A percentile compares a stretch with the other conserved stretches of the same genome.
Conservation (phyloP, 2,329 filamentous ascomycete species). For the Penicillium sp. region DNA sequence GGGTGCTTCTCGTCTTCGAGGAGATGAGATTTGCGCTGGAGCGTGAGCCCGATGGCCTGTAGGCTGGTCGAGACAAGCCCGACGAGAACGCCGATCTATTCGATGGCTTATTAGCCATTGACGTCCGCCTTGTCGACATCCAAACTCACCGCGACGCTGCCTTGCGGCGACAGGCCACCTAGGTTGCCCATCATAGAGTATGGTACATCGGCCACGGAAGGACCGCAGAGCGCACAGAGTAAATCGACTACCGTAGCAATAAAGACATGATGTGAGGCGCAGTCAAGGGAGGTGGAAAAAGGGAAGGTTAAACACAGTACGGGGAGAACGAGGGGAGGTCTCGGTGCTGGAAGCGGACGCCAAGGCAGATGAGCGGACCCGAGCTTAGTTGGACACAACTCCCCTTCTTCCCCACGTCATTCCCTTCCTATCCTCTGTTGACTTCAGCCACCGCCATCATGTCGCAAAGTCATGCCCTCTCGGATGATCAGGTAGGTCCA, state of each 20-base stretch:
- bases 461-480: conserved; percentile 91
- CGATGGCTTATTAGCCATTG: conserved; percentile 16
- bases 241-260: conserved; percentile 17
- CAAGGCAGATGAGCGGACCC: conserved; percentile 16
- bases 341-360: conserved; percentile 21
- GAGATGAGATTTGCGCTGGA: conserved; percentile 97
- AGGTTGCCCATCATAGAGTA: conserved; percentile 63
- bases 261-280: conserved; percentile 17
- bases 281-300: conserved; percentile 3
- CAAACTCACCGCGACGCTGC: conserved; percentile 68
- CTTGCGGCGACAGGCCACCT: conserved; percentile 72
- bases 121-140: neutral
- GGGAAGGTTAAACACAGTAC: neutral
- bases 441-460: conserved; percentile 58
- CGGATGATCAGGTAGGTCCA: conserved; percentile 85
- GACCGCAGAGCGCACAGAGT: conserved; percentile 6
- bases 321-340: conserved; percentile 9
- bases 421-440: conserved; percentile 8
- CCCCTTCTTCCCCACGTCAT: conserved; percentile 23
- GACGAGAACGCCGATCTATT: conserved; percentile 84
- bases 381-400: conserved; percentile 26
- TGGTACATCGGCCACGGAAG: conserved; percentile 38
- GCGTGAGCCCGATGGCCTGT: conserved; percentile 88
- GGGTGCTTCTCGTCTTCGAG: conserved; percentile 90
- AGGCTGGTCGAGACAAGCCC: conserved; percentile 91